Base-by-base conservation (phyloP, 768 basidiomycete genomes). In the Polyporus arcularius region DNA sequence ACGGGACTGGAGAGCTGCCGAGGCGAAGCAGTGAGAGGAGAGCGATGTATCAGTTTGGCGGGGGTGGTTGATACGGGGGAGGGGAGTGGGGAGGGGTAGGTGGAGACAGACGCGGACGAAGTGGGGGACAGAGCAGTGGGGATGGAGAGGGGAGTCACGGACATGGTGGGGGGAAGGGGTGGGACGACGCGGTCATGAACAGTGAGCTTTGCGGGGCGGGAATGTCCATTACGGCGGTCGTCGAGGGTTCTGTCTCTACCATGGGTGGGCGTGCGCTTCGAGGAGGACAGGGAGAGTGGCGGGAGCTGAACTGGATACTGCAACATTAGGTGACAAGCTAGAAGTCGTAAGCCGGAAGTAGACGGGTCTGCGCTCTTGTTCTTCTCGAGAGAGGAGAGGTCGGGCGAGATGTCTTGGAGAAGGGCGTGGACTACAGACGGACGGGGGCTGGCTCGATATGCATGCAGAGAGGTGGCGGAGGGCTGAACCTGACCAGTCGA, bases 261-360 rank as follows among this genome's bases (percentile, higher is more conserved):
- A 49, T 57, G 47, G 14, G 63, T 51, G 55, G 61, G 65, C 12
- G 58, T 46, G 49, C 67, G 72, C 61, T 72, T 73, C 54, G 70
- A 68, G 61, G 74, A 74, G 21, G 72, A 62, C 63, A 74, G 64
- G 63, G 70, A 63, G 72, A 77, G 64, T 65, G 75, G 57, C 67
- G 74, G 57, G 53, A 73, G 70, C 67, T 71, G 68, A 60, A 73
- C 66, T 54, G 74, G 67, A 55, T 70, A 75, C 70, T 74, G 73
- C 74, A 76, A 72, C 75, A 76, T 76, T 66, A 65, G 65, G 55
- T 52, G 39, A 57, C 45, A 64, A 57, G 59, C 55, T 55, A 49
- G 53, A 38, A 31, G 64, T 58, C 53, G 65, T 62, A 26, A 60
- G 58, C 64, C 63, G 46, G 63, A 46, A 32, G 30, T 42, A 55